Base-by-base conservation (phyloP, 257 asterid species). In the Eustoma russellianum region DNA sequence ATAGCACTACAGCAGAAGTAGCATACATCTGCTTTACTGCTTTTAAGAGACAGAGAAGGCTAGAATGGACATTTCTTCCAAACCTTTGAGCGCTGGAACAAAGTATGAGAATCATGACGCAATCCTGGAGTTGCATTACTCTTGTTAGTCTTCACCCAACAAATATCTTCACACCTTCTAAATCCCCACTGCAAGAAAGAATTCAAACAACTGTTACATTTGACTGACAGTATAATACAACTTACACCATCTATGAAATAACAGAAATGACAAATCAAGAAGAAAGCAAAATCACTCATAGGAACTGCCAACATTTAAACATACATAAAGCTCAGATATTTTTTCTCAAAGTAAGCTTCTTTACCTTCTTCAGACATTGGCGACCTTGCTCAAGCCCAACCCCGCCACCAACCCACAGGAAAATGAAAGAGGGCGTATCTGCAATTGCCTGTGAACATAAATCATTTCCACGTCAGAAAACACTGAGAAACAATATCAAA, bases 351-450 rank as follows among this genome's bases (percentile, higher is more conserved):
- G n/a, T 51, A 12, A 46, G 45, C 9, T 48, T 52, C 46, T 17
- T 47, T 74, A 92, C 99, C 95, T 92, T 88, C 80, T 88, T 92
- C 55, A 92, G 74, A 67, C 99, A 92, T 55, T 88, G 99, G 5
- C 99, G 93, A 52, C 99, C 99, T 77, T 88, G 95, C 87, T 92
- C 97, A 64, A 92, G 85, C 71, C 99, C 99, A 18, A 81, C 81
- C 17, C 99, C 99, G 72, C 88, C 99, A 56, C 99, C 99, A 73
- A 92, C 97, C 95, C 99, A 92, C 54, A 92, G 97, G 77, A 92
- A 92, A 72, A 92, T 82, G 74, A 92, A 92, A 61, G 97, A 92
- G 61, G 99, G 99, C 43, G 99, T 88, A 70, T 92, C 99, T 59
- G 99, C 94, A 46, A 92, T 88, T 61, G 97, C 94, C 99, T 92